Evolutionary conservation across 495 filamentous ascomycete species (phyloP).

Genomic region (Hypomontagnella monticulosa): DNA sequence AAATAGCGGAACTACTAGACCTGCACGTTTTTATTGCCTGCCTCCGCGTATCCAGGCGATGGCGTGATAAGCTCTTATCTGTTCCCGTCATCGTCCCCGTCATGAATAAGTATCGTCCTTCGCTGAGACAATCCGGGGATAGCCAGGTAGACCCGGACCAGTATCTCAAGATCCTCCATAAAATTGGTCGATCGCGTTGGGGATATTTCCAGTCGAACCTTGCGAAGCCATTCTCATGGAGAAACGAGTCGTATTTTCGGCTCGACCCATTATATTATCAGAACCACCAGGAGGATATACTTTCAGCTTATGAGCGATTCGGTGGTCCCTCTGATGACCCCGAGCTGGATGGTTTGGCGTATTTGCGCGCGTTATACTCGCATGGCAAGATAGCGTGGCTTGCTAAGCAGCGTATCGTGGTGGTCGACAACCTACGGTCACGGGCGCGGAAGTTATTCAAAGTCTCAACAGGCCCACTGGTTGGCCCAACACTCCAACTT

Average conservation of each 20-base stretch:
- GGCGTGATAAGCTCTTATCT: slow-evolving; percentile 45
- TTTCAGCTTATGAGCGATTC: slow-evolving; percentile 7
- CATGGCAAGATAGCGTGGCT: slow-evolving; percentile 47
- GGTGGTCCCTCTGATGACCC: background rate
- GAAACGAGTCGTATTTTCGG: slow-evolving; percentile 28
- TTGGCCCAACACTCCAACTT: slow-evolving; percentile 7
- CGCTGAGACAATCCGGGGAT: slow-evolving; percentile 9
- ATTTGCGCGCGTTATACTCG: slow-evolving; percentile 23
- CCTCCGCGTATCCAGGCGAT: slow-evolving; percentile 46
- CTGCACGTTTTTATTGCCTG: slow-evolving; percentile 31
- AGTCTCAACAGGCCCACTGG: slow-evolving; percentile 24
- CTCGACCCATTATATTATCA: slow-evolving; percentile 37
- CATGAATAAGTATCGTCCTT: slow-evolving; percentile 35
- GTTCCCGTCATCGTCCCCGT: slow-evolving; percentile 28
- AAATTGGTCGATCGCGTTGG: slow-evolving; percentile 15
- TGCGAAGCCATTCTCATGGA: slow-evolving; percentile 25
- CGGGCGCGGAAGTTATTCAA: slow-evolving; percentile 43
- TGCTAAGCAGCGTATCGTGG: slow-evolving; percentile 18
- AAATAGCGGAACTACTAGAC: slow-evolving; percentile 42
- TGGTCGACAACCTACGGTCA: slow-evolving; percentile 45
- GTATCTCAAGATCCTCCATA: slow-evolving; percentile 23
- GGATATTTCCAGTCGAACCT: background rate
- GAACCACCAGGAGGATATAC: slow-evolving; percentile 5
- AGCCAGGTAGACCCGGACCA: background rate
- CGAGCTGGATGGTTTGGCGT: background rate